Conservation (phyloP, 2,329 filamentous ascomycete genomes). For the Stromatinia cepivora region DNA sequence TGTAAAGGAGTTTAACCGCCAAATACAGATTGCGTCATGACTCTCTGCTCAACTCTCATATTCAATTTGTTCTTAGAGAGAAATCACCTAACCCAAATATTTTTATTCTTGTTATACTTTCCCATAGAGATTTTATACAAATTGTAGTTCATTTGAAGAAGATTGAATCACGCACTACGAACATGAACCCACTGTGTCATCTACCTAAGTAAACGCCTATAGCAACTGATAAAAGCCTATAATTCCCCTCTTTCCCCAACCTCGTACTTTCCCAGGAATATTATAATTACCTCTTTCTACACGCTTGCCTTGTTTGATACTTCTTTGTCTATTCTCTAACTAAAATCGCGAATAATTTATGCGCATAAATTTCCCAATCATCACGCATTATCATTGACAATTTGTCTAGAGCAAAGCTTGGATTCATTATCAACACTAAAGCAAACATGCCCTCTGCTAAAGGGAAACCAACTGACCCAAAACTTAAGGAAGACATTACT, state of each 20-base stretch:
- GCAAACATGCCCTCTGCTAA: constrained; percentile 45
- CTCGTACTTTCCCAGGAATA: constrained; percentile 3
- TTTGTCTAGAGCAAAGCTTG: background rate
- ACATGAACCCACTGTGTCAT: too few relatives aligned
- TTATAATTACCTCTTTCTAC: background rate
- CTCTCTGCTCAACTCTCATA: background rate
- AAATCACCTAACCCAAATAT: background rate
- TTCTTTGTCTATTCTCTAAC: background rate
- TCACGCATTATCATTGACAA: background rate
- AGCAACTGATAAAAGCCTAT: constrained; percentile 6
- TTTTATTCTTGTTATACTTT: background rate
- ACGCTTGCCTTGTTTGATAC: background rate
- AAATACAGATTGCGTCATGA: background rate
- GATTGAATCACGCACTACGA: background rate
- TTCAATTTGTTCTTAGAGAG: background rate
- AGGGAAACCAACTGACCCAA: constrained; percentile 48
- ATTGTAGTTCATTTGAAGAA: background rate
- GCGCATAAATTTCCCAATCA: background rate
- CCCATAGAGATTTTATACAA: background rate
- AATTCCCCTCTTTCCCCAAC: constrained; percentile 2
- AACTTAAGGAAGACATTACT: constrained; percentile 48
- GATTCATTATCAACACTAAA: background rate
- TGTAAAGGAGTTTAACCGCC: background rate
- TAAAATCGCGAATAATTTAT: background rate
- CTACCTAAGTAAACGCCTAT: background rate